Evolutionary conservation across 2,329 filamentous ascomycete genomes (phyloP), one percentile per base, ranked within the genome.

Genomic region (Alternaria alternata): DNA sequence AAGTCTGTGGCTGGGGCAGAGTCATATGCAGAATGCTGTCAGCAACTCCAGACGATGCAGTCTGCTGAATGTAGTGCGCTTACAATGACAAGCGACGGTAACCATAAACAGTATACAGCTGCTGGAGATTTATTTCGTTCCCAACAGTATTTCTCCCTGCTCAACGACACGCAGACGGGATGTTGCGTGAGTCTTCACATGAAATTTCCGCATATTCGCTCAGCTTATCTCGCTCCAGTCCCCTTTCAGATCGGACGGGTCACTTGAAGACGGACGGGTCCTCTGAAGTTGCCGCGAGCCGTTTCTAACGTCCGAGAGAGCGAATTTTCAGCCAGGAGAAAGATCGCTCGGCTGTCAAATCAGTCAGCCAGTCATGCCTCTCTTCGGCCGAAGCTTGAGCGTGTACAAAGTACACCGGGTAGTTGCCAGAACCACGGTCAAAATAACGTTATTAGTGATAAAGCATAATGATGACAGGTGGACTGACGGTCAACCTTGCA

Each of bases 361-460:
- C 51, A 46, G 43, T 54, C 51, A 52, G 30, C 20, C 46, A 42
- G 54, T 24, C 30, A 7, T 28, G 28, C 30, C 39, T 16, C 20
- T 39, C 12, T 57, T 74, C 70, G 72, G 72, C 72, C 71, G 71
- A 74, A 59, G 61, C 43, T 41, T 60, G 56, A 47, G 54, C 41
- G 51, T 49, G 32, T 36, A 24, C 28, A 30, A 11, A 30, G 28
- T 30, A 30, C 28, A 30, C 20, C 16, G 7, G 7, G 22, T 38
- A 18, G 30, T 38, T 49, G 18, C 18, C 41, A 36, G 30, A 52
- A 34, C 32, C 46, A 30, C 24, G 49, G 60, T 53, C 48, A 43
- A 42, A 61, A 66, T 64, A 67, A 66, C 58, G 61, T 62, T 64
- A 59, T 72, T 66, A 42, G 42, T 18, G 56, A 49, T 36, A 39